phyloP scores from a whole-genome alignment of 305 asterid genomes.

The Rubia balearica region DNA sequence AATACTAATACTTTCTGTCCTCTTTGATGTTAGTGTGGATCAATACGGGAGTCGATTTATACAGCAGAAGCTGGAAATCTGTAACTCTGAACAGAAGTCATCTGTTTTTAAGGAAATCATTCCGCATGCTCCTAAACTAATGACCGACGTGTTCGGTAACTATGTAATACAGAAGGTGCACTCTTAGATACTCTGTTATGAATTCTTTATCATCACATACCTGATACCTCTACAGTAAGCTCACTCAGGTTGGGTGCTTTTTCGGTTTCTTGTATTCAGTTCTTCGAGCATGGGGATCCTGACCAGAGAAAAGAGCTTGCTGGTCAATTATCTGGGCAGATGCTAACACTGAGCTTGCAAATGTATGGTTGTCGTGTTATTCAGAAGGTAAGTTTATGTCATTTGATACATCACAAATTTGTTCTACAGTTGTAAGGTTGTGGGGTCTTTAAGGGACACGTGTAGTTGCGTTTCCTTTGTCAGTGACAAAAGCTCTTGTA shows the following conservation, averaged over 20 bases:
- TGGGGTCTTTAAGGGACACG: neutral
- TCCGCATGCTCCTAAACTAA: conserved; percentile 68
- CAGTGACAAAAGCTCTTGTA: neutral
- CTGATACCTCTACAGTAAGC: conserved; percentile 5
- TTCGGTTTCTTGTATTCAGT: conserved; percentile 36
- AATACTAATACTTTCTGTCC: conserved; percentile 13
- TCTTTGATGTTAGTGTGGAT: conserved; percentile 52
- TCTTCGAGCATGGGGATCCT: conserved; percentile 66
- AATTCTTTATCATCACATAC: conserved; percentile 1
- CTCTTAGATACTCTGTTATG: conserved; percentile 8
- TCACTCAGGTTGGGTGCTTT: conserved; percentile 14
- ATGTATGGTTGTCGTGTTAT: conserved; percentile 94
- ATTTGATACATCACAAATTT: neutral
- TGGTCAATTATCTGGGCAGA: conserved; percentile 48
- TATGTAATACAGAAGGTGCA: conserved; percentile 89
- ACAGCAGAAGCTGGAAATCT: conserved; percentile 78
- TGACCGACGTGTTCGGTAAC: conserved; percentile 85
- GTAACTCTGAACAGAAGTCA: conserved; percentile 65
- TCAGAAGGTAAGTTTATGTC: conserved; percentile 51
- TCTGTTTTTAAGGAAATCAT: conserved; percentile 66
- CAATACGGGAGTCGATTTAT: conserved; percentile 91
- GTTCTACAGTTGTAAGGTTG: neutral
- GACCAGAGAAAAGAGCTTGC: conserved; percentile 73
- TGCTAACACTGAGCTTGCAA: conserved; percentile 66
- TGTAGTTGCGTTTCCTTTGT: neutral